Percentiles rank a stretch among this genome's conserved stretches.
Conservation (phyloP, 148 eudicot species). For the Rhododendron griersonianum region DNA sequence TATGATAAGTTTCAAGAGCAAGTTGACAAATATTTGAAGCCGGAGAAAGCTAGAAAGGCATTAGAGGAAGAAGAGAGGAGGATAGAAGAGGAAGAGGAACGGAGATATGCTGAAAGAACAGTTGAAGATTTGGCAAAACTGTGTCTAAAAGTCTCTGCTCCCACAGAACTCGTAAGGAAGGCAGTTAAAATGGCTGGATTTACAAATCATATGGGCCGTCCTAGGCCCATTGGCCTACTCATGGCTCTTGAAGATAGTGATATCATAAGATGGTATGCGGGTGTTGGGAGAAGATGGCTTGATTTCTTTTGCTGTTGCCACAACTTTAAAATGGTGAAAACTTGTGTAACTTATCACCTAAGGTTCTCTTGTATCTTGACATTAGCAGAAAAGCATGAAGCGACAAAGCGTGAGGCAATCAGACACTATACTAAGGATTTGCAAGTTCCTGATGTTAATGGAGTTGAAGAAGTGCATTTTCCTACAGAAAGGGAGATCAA, state of each 20-base stretch:
- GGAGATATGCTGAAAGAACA: constrained; percentile 57
- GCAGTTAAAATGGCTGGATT: constrained; percentile 73
- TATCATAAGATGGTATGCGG: constrained; percentile 87
- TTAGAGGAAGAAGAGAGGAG: constrained; percentile 55
- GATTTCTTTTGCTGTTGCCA: constrained; percentile 80
- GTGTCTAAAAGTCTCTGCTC: constrained; percentile 71
- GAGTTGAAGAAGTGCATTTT: constrained; percentile 53
- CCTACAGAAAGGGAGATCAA: constrained; percentile 77
- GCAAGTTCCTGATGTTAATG: constrained; percentile 43
- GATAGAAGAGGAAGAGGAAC: constrained; percentile 73
- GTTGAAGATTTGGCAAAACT: constrained; percentile 75
- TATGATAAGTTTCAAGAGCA: constrained; percentile 82
- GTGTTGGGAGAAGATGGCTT: constrained; percentile 87
- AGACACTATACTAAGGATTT: constrained; percentile 82
- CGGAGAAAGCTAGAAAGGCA: constrained; percentile 46
- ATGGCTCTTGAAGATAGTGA: constrained; percentile 71
- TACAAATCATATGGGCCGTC: constrained; percentile 91
- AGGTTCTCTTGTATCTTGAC: constrained; percentile 89
- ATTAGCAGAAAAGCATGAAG: constrained; percentile 80
- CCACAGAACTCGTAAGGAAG: constrained; percentile 58
- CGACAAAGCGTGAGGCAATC: constrained; percentile 72
- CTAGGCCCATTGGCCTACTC: constrained; percentile 67
- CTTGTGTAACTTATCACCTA: constrained; percentile 67
- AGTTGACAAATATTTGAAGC: constrained; percentile 69
- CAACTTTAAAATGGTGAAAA: constrained; percentile 67